Evolutionary conservation across 257 asterid species (phyloP).

Genomic region (Penstemon newberryi): DNA sequence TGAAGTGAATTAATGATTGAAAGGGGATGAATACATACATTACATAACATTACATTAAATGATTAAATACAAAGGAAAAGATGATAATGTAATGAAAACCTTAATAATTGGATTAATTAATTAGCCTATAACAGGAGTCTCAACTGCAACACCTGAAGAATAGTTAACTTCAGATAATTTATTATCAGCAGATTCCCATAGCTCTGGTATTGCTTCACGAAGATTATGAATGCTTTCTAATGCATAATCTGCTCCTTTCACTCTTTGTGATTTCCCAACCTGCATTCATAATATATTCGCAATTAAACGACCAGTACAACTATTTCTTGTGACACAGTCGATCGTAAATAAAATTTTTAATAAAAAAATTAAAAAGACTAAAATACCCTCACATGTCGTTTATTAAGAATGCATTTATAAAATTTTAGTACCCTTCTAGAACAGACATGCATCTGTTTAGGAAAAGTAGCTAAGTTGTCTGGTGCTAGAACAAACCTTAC

Average conservation of each 20-base stretch:
- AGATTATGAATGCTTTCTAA: conserved; percentile 89
- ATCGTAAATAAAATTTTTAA: no score
- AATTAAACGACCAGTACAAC: no score
- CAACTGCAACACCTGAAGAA: conserved; percentile 72
- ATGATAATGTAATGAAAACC: conserved; percentile 7
- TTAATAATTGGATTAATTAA: conserved; percentile 16
- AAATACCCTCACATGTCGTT: no score
- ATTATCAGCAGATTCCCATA: conserved; percentile 67
- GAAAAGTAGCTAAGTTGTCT: no score
- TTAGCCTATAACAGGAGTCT: conserved; percentile 82
- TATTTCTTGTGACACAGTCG: no score
- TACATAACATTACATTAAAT: no score
- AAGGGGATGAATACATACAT: no score
- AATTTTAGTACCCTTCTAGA: no score
- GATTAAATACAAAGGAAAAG: neutral
- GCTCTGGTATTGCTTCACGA: conserved; percentile 88
- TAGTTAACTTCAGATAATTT: conserved; percentile 59
- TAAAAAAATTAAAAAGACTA: no score
- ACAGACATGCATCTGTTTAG: no score
- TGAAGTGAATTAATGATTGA: neutral
- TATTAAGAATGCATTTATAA: no score
- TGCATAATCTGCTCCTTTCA: conserved; percentile 86
- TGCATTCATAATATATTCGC: conserved; percentile 22
- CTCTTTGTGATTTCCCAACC: conserved; percentile 87
- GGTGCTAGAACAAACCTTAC: no score